Evolutionary conservation across 495 filamentous ascomycete species (phyloP).

Genomic region (Xylaria longipes): DNA sequence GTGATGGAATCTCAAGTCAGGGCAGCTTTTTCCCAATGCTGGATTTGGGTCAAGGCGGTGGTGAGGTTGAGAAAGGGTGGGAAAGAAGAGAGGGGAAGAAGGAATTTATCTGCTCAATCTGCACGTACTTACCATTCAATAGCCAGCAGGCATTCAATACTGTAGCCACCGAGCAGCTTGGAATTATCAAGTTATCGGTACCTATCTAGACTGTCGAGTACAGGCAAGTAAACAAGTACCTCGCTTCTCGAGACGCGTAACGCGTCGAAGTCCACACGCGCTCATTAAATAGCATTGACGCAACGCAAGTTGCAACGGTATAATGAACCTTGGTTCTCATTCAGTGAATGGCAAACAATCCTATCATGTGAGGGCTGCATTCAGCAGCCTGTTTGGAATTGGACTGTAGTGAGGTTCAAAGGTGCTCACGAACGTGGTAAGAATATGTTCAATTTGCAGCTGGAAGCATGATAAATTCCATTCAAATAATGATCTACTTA

Average conservation of each 20-base stretch:
- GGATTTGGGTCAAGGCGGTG: background rate
- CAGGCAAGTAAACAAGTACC: background rate
- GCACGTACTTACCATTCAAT: background rate
- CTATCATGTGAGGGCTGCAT: background rate
- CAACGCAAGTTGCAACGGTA: too few relatives aligned
- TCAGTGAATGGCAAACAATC: background rate
- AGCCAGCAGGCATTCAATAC: background rate
- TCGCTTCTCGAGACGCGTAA: background rate
- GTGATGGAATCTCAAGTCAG: background rate
- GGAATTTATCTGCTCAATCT: background rate
- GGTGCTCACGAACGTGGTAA: background rate
- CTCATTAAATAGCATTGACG: background rate
- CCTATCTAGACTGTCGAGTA: background rate
- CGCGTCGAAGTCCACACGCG: background rate
- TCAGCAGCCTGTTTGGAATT: background rate
- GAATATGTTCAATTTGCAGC: background rate
- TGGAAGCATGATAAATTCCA: background rate
- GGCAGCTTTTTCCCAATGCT: background rate
- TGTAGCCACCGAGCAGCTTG: background rate
- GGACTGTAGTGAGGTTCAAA: background rate
- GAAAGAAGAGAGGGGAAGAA: background rate
- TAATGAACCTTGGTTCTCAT: background rate
- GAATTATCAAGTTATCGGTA: background rate
- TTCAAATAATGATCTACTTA: background rate
- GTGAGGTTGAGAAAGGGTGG: background rate